Percentiles rank a stretch among this genome's conserved stretches.
Conservation (phyloP, 805 yeast genomes). For the Diddensiella transvaalensis region DNA sequence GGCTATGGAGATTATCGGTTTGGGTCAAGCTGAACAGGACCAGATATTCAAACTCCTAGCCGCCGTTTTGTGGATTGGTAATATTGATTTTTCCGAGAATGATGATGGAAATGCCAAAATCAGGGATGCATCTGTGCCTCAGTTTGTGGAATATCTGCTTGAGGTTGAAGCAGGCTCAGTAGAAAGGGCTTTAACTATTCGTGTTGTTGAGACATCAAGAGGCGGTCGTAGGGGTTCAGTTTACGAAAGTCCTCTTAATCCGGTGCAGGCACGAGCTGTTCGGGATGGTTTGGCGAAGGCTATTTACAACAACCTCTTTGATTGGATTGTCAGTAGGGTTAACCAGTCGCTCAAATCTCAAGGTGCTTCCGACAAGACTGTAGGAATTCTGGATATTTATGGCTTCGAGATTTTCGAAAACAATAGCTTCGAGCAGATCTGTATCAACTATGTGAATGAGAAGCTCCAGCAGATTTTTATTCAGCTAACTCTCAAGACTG, state of each 20-base stretch:
- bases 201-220: slow-evolving; percentile 85
- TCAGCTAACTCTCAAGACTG: slow-evolving; percentile 91
- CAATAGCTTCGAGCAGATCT: slow-evolving; percentile 90
- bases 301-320: slow-evolving; percentile 85
- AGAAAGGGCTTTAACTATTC: slow-evolving; percentile 64
- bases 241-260: slow-evolving; percentile 89
- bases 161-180: slow-evolving; percentile 71
- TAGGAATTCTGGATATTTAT: slow-evolving; percentile 92
- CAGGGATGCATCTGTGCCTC: slow-evolving; percentile 85
- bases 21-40: slow-evolving; percentile 80
- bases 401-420: slow-evolving; percentile 96
- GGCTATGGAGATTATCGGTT: slow-evolving; percentile 88
- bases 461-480: slow-evolving; percentile 95
- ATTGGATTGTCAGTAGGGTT: slow-evolving; percentile 93
- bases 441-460: slow-evolving; percentile 94
- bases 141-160: slow-evolving; percentile 86
- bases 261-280: slow-evolving; percentile 86
- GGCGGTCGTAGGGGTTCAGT: slow-evolving; percentile 89
- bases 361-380: slow-evolving; percentile 52
- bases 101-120: slow-evolving; percentile 81
- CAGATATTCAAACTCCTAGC: slow-evolving; percentile 82
- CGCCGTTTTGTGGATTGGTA: slow-evolving; percentile 91
- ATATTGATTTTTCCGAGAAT: slow-evolving; percentile 78
- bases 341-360: slow-evolving; percentile 66
- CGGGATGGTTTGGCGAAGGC: slow-evolving; percentile 95